Evolutionary conservation across 768 basidiomycete species (phyloP), one percentile per base, ranked within the genome.

Genomic region (Termitomyces bulborhizus): DNA sequence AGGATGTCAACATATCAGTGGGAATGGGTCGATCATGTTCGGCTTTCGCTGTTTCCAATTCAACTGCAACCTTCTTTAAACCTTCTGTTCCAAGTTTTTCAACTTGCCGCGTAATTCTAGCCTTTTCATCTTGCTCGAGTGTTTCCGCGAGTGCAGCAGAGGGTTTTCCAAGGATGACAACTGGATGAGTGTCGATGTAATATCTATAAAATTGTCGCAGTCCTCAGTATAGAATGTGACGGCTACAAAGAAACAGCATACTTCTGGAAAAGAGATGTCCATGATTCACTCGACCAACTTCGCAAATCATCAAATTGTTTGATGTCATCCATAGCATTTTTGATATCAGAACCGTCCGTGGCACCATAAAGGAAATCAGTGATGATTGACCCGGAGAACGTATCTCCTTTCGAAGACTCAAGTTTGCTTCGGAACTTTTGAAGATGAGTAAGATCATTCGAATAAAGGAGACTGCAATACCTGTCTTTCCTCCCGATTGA

Each of bases 1-100:
- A 98, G 13, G 80, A 75, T 2, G 84, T 87, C 34, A 99, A 70
- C 56, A 98, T 77, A 26, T 90, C 84, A 13, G 75, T 72, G 2
- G 97, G 96, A 41, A 98, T 93, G 13, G 86, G 83, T 57, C 71
- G 73, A 55, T 90, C 90, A 65, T 98, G 90, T 65, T 94, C 90
- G 21, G 80, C 79, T 71, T 98, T 96, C 4, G 97, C 93, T 36
- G 75, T 81, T 62, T 92, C 85, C 12, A 98, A 75, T 58, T 80
- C 80, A 55, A 77, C 75, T 57, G 77, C 83, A 26, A 85, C 84
- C 59, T 81, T 76, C 46, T 81, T 80, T 53, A 99, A 78, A 18
- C 97, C 97, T 29, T 86, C 85, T 31, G 84, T 80, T 26, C 96
- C 97, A 8, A 97, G 80, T 36, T 68, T 68, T 57, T 79, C 72